A percentile compares a stretch with the other conserved stretches of the same genome.
Evolutionary conservation across 1,284 basidiomycete species (phyloP).

Genomic region (Heterobasidion parviporum): DNA sequence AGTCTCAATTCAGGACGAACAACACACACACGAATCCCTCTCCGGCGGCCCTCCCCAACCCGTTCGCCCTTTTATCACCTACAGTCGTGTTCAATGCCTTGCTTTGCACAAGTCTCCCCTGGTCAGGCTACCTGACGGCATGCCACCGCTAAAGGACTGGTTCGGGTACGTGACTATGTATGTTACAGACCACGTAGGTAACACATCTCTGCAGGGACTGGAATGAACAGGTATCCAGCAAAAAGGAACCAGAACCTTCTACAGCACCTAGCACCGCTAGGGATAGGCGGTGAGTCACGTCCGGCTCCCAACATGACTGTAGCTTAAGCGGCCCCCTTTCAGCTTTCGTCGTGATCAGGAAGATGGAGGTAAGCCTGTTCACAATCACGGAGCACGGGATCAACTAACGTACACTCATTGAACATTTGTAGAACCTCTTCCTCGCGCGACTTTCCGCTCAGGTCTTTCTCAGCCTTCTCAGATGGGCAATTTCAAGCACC

Average conservation of each 20-base stretch:
- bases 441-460: conserved; percentile 62
- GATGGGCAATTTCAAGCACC: conserved; percentile 86
- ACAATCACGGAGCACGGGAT: neutral
- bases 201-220: conserved; percentile 26
- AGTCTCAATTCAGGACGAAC: conserved; percentile 25
- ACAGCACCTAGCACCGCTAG: conserved; percentile 40
- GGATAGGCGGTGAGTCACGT: conserved; percentile 48
- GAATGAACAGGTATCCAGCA: conserved; percentile 55
- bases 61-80: conserved; percentile 45
- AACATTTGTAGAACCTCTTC: conserved; percentile 34
- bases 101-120: conserved; percentile 69
- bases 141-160: conserved; percentile 81
- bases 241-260: conserved; percentile 59
- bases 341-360: conserved; percentile 72
- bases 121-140: conserved; percentile 59
- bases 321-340: conserved; percentile 6
- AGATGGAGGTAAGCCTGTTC: conserved; percentile 46
- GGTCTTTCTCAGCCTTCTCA: conserved; percentile 72
- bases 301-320: conserved; percentile 8
- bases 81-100: conserved; percentile 61
- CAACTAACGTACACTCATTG: conserved; percentile 10
- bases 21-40: conserved; percentile 18
- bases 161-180: conserved; percentile 58
- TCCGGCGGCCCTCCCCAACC: conserved; percentile 17
- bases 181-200: conserved; percentile 13